Base-by-base conservation (phyloP, 257 asterid species). In the Gentiana straminea region DNA sequence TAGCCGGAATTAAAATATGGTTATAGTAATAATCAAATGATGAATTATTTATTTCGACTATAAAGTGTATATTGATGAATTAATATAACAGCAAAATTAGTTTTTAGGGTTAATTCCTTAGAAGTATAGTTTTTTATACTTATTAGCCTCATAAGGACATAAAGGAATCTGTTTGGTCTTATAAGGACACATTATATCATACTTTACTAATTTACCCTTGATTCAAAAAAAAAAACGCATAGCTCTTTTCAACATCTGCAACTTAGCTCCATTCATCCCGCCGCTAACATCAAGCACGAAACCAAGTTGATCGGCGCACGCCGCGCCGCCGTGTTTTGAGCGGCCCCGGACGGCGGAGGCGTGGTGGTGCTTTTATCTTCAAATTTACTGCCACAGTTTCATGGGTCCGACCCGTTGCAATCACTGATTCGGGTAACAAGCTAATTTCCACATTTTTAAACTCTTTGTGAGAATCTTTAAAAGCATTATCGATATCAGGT, bases 301-400 rank as follows among this genome's bases (percentile, higher is more conserved):
- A 87, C 96, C 61, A 91, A 44, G 73, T 91, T 96, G 32, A 87
- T 81, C 46, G 98, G 94, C 49, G 98, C 98, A 1, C 98, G 89
- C 0, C 70, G 67, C 41, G 83, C 75, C 46, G 65, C n/a, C 70
- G 50, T 45, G 13, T 58, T 59, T 39, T 51, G 38, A 36, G 35
- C 44, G 24, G 64, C 68, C 46, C 63, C 74, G 33, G 73, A 64
- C n/a, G n/a, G n/a, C n/a, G n/a, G n/a, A n/a, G n/a, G n/a, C n/a
- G n/a, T 71, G 67, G 70, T 10, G 46, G 46, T 2, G 96, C 96
- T 50, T 74, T 87, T 7, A 91, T 71, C 63, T 79, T 84, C 61
- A 91, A 49, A 55, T 87, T 94, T 61, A 81, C 81, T 39, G 87
- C 84, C 68, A 75, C n/a, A n/a, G n/a, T n/a, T n/a, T n/a, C n/a